Evolutionary conservation across 2,329 filamentous ascomycete species (phyloP).

Genomic region (Coleophoma eucalyptorum): DNA sequence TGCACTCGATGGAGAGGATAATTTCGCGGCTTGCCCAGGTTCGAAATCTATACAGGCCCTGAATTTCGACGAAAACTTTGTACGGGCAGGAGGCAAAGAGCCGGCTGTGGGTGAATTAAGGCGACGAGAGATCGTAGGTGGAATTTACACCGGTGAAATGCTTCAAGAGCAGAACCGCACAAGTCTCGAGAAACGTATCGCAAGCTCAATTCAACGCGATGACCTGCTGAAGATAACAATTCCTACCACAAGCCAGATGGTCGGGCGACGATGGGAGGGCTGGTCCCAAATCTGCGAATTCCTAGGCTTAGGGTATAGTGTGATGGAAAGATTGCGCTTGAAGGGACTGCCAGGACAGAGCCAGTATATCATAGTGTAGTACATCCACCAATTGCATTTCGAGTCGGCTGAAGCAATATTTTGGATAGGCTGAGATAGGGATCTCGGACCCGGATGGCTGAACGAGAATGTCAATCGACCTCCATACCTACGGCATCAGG

Average conservation of each 20-base stretch:
- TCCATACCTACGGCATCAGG: too few relatives aligned
- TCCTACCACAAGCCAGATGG: neutral
- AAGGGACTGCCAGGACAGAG: neutral
- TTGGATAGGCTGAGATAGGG: too few relatives aligned
- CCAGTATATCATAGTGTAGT: too few relatives aligned
- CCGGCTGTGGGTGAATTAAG: too few relatives aligned
- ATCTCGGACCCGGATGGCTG: too few relatives aligned
- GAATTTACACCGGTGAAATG: neutral
- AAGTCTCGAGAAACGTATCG: neutral
- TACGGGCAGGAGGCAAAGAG: too few relatives aligned
- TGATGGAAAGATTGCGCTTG: neutral
- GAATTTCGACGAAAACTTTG: neutral
- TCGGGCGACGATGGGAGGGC: neutral
- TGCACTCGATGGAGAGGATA: too few relatives aligned
- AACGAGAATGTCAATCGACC: too few relatives aligned
- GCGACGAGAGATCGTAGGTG: too few relatives aligned
- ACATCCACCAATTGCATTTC: too few relatives aligned
- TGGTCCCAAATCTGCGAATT: neutral
- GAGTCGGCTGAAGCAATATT: too few relatives aligned
- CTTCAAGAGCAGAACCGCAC: neutral
- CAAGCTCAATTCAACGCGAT: neutral
- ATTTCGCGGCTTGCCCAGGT: neutral
- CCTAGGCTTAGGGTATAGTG: neutral
- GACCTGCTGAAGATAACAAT: neutral
- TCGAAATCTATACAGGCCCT: neutral